Evolutionary conservation across 805 yeast genomes (phyloP), one percentile per base, ranked within the genome.

Genomic region (Teunomyces tritomae): DNA sequence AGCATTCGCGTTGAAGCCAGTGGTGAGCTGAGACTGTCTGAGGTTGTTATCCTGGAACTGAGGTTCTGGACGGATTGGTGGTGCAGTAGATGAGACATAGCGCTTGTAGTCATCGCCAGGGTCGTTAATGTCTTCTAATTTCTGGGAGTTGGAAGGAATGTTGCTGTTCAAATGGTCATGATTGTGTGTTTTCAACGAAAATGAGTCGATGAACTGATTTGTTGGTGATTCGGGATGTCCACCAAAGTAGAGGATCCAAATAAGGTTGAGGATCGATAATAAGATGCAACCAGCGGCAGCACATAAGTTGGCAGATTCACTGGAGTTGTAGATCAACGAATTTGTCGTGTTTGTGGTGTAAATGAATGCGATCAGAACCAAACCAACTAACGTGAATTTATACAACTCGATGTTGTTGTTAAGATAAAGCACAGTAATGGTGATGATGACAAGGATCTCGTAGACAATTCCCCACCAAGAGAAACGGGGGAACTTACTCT

Each of bases 401-500:
- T 94, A 89, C 50, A 80, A 74, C 61, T 87, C 89, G 50, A 89
- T 73, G 39, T 82, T 68, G 65, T 86, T 84, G 58, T 63, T 82
- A 61, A 64, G 76, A 67, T 79, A 89, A 53, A 82, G 71, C 47
- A 74, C 57, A 36, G 77, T 75, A 50, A 79, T 74, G 16, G 74
- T 63, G 4, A 81, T 56, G 16, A 87, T 75, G 36, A 89, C 55
- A 28, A 88, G 52, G 16, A 90, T 71, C 67, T 92, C 84, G 61
- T 82, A 94, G 2, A 87, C 91, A 5, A 94, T 65, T 1, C 96
- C 96, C 99, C 99, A 94, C 99, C 99, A 92, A 3, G 94, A 81
- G 67, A 92, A 87, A 54, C 82, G 80, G 1, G 97, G 97, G 61
- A 85, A 89, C 5, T 66, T 54, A 11, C 43, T 34, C 27, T 58